Percentiles rank a stretch among this genome's conserved stretches.
phyloP scores from a whole-genome alignment of 805 yeast genomes.

The Candida corydali region DNA sequence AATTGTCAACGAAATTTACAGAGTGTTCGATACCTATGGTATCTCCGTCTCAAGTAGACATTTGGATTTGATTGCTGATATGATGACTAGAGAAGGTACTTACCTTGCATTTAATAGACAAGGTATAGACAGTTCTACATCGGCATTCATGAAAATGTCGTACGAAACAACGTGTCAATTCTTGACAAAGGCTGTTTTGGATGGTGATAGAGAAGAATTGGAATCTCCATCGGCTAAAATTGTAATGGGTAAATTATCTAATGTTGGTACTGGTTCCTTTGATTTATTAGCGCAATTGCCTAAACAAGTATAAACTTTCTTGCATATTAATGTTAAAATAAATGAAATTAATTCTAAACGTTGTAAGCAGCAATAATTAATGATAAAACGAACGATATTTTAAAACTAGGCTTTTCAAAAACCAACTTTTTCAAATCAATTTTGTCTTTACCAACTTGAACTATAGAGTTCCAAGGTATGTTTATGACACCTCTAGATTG shows the following conservation, averaged over 20 bases:
- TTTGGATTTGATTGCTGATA: constrained; percentile 93
- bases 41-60: constrained; percentile 90
- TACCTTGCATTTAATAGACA: constrained; percentile 96
- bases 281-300: constrained; percentile 64
- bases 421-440: constrained; percentile 49
- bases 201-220: constrained; percentile 82
- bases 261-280: constrained; percentile 95
- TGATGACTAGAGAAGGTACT: constrained; percentile 99
- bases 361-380: constrained; percentile 61
- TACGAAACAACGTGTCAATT: constrained; percentile 98
- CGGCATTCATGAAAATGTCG: constrained; percentile 97
- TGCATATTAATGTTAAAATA: too few species aligned
- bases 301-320: background rate
- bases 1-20: constrained; percentile 90
- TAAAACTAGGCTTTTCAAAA: constrained; percentile 60
- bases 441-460: constrained; percentile 27
- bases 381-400: constrained; percentile 48
- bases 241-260: constrained; percentile 85
- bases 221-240: constrained; percentile 91
- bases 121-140: constrained; percentile 94
- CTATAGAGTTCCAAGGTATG: constrained; percentile 40
- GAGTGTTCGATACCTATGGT: constrained; percentile 95
- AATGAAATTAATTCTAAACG: constrained; percentile 15
- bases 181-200: constrained; percentile 92
- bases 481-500: constrained; percentile 50